phyloP scores from a whole-genome alignment of 2,329 filamentous ascomycete genomes.

The Pseudocercospora musae region DNA sequence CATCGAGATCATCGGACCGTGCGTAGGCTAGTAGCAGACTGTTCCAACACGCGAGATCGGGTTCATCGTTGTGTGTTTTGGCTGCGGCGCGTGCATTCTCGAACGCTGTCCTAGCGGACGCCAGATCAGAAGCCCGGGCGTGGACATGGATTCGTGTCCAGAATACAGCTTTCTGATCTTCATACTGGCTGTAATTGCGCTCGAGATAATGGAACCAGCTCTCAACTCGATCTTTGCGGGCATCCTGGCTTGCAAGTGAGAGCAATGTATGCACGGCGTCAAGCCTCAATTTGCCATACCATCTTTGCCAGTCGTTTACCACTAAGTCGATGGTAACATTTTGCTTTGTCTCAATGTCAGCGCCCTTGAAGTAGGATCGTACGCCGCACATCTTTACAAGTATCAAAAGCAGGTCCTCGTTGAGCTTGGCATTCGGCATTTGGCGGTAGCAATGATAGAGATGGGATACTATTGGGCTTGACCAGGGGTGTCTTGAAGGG shows the following conservation, averaged over 20 bases:
- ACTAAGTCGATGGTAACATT: conserved; percentile 17
- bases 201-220: conserved; percentile 34
- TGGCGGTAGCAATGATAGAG: conserved; percentile 9
- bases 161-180: conserved; percentile 21
- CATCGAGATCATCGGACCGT: conserved; percentile 63
- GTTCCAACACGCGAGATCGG: conserved; percentile 68
- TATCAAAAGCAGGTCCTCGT: conserved; percentile 9
- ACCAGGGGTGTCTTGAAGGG: background rate
- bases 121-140: conserved; percentile 64
- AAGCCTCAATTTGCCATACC: conserved; percentile 21
- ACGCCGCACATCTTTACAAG: conserved; percentile 4
- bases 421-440: conserved; percentile 6
- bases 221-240: conserved; percentile 35
- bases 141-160: conserved; percentile 66
- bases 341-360: conserved; percentile 2
- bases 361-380: background rate
- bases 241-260: conserved; percentile 34
- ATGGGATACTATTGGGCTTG: background rate
- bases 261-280: conserved; percentile 22
- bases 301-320: conserved; percentile 27
- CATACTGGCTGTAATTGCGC: conserved; percentile 21
- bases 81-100: conserved; percentile 52
- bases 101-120: conserved; percentile 60
- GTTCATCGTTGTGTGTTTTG: conserved; percentile 33
- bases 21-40: conserved; percentile 69